phyloP scores from a whole-genome alignment of 208 protist genomes.

The Balamuthia mandrillaris region DNA sequence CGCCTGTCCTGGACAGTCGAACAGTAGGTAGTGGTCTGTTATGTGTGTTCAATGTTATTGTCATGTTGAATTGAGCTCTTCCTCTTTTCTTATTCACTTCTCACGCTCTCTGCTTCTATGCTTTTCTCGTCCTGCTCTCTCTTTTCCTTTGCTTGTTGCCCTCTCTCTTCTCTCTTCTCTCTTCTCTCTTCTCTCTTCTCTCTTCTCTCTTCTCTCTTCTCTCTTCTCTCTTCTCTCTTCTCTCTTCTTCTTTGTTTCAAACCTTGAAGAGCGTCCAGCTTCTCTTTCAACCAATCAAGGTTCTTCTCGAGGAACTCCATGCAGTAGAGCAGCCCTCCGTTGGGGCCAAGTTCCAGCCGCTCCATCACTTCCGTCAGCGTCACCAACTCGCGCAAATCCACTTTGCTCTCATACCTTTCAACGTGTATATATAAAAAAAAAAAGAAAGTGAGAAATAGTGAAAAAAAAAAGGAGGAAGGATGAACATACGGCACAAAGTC shows the following conservation, averaged over 20 bases:
- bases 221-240: too few species aligned
- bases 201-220: too few species aligned
- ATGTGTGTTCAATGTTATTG: too few species aligned
- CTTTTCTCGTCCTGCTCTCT: too few species aligned
- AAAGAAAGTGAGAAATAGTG: too few species aligned
- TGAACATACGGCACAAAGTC: slow-evolving; percentile 78
- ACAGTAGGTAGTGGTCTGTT: slow-evolving; percentile 89
- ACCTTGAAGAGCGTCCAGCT: slow-evolving; percentile 67
- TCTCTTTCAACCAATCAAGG: slow-evolving; percentile 88
- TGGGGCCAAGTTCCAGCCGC: slow-evolving; percentile 90
- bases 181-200: too few species aligned
- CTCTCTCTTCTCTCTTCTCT: too few species aligned
- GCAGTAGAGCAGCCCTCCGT: slow-evolving; percentile 94
- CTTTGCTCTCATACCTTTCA: slow-evolving; percentile 79
- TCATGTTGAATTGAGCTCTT: too few species aligned
- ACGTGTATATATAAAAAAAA: background rate
- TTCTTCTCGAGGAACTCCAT: slow-evolving; percentile 93
- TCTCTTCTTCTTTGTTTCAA: too few species aligned
- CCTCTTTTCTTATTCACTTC: too few species aligned
- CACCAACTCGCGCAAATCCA: slow-evolving; percentile 90
- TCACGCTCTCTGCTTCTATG: too few species aligned
- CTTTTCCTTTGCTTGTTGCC: too few species aligned
- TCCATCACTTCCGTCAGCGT: slow-evolving; percentile 85
- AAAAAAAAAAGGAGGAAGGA: background rate
- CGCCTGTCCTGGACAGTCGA: slow-evolving; percentile 98